Conservation (phyloP, 2,329 filamentous ascomycete genomes). For the Remersonia thermophila region DNA sequence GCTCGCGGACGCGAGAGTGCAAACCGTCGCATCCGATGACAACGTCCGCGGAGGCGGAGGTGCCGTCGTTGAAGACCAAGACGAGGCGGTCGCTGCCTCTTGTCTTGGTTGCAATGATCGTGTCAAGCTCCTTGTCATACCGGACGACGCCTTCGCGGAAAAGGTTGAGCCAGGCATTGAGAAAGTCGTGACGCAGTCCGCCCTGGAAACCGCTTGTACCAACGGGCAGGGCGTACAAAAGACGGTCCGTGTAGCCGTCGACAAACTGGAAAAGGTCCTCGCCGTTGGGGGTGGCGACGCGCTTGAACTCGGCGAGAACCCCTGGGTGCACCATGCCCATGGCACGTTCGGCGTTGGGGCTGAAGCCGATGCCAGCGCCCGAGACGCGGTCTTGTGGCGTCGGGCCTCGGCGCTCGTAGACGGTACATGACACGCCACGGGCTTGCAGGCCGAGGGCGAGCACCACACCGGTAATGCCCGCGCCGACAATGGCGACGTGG, state of each 20-base stretch:
- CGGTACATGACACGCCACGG: slow-evolving; percentile 28
- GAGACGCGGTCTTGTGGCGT: slow-evolving; percentile 31
- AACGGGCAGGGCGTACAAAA: slow-evolving; percentile 25
- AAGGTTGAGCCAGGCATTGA: slow-evolving; percentile 26
- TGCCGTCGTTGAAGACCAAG: slow-evolving; percentile 24
- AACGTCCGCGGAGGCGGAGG: slow-evolving; percentile 9
- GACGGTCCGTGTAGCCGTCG: slow-evolving; percentile 22
- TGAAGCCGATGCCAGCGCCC: slow-evolving; percentile 40
- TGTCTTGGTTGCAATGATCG: no score
- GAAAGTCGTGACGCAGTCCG: slow-evolving; percentile 27
- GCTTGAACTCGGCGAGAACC: slow-evolving; percentile 27
- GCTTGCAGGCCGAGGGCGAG: slow-evolving; percentile 34
- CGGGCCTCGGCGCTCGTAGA: slow-evolving; percentile 31
- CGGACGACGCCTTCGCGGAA: slow-evolving; percentile 18
- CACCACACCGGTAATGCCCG: slow-evolving; percentile 37
- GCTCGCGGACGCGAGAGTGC: slow-evolving; percentile 39
- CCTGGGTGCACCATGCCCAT: slow-evolving; percentile 28
- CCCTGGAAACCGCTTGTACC: slow-evolving; percentile 31
- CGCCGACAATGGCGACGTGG: slow-evolving; percentile 36
- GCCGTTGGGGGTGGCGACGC: slow-evolving; percentile 26
- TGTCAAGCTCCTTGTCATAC: slow-evolving; percentile 23
- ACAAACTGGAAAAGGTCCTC: slow-evolving; percentile 33
- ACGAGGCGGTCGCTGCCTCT: slow-evolving; percentile 6
- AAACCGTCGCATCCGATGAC: slow-evolving; percentile 55
- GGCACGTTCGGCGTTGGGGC: slow-evolving; percentile 37